Conservation (phyloP, 2,329 filamentous ascomycete genomes). For the Colletotrichum higginsianum region DNA sequence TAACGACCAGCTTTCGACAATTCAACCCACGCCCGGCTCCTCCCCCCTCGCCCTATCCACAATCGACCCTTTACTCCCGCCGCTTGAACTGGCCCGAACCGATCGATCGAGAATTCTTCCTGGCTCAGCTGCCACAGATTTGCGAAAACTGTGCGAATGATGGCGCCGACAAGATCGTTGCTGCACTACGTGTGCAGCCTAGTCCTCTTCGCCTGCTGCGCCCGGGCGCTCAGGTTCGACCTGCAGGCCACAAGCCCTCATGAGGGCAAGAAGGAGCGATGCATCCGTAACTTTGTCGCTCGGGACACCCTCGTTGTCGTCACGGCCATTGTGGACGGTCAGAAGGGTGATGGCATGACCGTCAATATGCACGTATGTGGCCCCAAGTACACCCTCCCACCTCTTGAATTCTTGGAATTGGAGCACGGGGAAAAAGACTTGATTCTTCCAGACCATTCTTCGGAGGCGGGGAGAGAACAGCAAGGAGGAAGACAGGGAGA, state of each 20-base stretch:
- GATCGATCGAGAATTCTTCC: constrained; percentile 1
- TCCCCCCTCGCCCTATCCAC: constrained; percentile 57
- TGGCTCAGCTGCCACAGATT: background rate
- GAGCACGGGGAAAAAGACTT: background rate
- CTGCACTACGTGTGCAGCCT: constrained; percentile 73
- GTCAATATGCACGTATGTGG: constrained; percentile 90
- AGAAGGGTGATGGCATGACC: constrained; percentile 90
- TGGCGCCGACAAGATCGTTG: constrained; percentile 66
- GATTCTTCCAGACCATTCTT: background rate
- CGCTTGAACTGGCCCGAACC: constrained; percentile 2
- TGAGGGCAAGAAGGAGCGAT: constrained; percentile 82
- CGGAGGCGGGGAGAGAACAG: background rate
- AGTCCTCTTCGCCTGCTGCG: constrained; percentile 67
- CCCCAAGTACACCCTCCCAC: background rate
- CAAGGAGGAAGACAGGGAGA: background rate
- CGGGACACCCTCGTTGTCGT: constrained; percentile 96
- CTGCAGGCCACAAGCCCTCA: constrained; percentile 77
- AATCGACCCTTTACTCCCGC: constrained; percentile 47
- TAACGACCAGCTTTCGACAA: constrained; percentile 26
- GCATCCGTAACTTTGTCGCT: constrained; percentile 95
- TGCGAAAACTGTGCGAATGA: constrained; percentile 47
- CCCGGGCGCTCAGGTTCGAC: constrained; percentile 91
- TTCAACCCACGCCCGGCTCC: constrained; percentile 17
- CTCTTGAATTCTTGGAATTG: background rate
- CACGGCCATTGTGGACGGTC: constrained; percentile 88